A percentile compares a stretch with the other conserved stretches of the same genome.
phyloP scores from a whole-genome alignment of 306 rosid species.

The Casuarina equisetifolia region DNA sequence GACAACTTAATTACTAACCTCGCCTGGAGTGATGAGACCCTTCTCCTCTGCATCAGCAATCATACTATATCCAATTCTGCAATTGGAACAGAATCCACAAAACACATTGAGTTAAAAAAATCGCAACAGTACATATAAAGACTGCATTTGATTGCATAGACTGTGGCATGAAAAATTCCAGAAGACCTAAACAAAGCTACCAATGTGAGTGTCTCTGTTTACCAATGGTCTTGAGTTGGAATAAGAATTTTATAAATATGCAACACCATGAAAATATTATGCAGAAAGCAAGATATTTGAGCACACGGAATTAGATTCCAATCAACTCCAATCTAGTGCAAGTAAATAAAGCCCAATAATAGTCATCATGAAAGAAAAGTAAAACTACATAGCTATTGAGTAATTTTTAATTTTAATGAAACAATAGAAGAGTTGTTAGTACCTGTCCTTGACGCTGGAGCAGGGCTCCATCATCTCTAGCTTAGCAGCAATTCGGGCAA shows the following conservation, averaged over 20 bases:
- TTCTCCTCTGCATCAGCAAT: constrained; percentile 74
- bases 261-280: not conserved
- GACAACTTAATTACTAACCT: constrained; percentile 46
- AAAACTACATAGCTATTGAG: constrained; percentile 2
- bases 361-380: not conserved
- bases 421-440: constrained; percentile 11
- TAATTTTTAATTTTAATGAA: constrained; percentile 14
- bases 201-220: not conserved
- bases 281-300: not conserved
- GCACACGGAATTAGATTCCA: not conserved
- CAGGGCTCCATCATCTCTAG: constrained; percentile 97
- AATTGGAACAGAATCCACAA: constrained; percentile 23
- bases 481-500: constrained; percentile 76
- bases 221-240: not conserved
- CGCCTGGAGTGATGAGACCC: constrained; percentile 71
- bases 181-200: not conserved
- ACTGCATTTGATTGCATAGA: constrained; percentile 1
- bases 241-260: not conserved
- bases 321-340: not conserved
- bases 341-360: constrained; percentile 5
- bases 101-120: not conserved
- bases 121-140: not conserved
- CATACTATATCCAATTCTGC: constrained; percentile 79
- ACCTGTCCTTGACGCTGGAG: constrained; percentile 96
- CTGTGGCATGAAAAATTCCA: not conserved